Base-by-base conservation (phyloP, 1,284 basidiomycete species). In the Kalmanozyma brasiliensis region DNA sequence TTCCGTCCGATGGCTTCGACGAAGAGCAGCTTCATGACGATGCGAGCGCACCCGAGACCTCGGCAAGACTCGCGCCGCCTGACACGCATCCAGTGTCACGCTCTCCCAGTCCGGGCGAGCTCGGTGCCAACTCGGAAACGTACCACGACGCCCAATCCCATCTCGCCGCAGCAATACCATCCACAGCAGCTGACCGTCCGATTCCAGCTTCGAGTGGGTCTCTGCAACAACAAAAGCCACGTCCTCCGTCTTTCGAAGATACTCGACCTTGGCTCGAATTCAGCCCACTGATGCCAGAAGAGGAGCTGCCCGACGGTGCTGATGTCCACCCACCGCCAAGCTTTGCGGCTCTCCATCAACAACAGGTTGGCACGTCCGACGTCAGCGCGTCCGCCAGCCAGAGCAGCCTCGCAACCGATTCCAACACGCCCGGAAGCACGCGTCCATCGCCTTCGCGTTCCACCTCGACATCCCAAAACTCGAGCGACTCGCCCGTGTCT, bases 261-360 rank as follows among this genome's bases (percentile, higher is more conserved):
- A 68, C 65, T 8, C 65, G 65, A 20, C 59, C 65, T 14, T 68
- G 59, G 59, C 65, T 68, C 30, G 65, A 68, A 47, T 68, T 68
- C 40, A 68, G 65, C 43, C 60, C 65, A 2, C 43, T 68, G 9
- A 17, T 68, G 23, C 59, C 65, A 14, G 65, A 63, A 23, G 14
- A 36, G 9, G 65, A 68, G 29, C 45, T 63, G 22, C 42, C 59
- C 14, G 65, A 59, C n/a, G 49, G 43, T 24, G 56, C 62, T 7
- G 38, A 13, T 13, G 42, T 49, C 22, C 35, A 22, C 8, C 29
- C 45, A 10, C 33, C 51, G 4, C 40, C 49, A 4, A 40, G 19
- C 42, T 57, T 57, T n/a, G 35, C 52, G 0, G 37, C 45, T 32
- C 40, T 57, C 22, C 52, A 51, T n/a, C 42, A 41, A 23, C 32